Base-by-base conservation (phyloP, 2,329 filamentous ascomycete species). In the Paraphaeosphaeria sporulosa region DNA sequence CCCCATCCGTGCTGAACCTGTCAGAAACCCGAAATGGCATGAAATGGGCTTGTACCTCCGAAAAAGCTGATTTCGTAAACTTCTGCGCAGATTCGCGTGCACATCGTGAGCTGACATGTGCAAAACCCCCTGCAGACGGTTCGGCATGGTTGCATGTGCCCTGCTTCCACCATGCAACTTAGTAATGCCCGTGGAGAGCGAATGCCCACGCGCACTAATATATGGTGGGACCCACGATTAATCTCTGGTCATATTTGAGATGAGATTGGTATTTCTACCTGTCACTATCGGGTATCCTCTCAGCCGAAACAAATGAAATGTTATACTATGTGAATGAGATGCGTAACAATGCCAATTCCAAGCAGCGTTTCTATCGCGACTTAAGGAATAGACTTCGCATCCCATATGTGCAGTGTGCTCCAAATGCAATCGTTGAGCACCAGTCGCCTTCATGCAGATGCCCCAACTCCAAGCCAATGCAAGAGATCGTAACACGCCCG, bases 221-320 rank as follows among this genome's bases (percentile, higher is more conserved):
- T 10, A 38, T 38, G 17, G 36, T 38, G 36, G 10, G 36, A 15
- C 6, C 36, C 36, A 38, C 36, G 13, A 10, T 38, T 38, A 5
- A 38, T 38, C n/a, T 27, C 23, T n/a, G 4, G 17, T n/a, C 13
- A 51, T 38, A 12, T 38, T 38, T 38, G 34, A 51, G 48, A 51
- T n/a, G 32, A 32, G 15, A 46, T 36, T n/a, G 38, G 21, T 19
- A n/a, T 34, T 23, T 36, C 55, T 51, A 36, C 43, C 47, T 51
- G 46, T 34, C 32, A 42, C 21, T 32, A 40, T 9, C 36, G 59
- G 59, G 59, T 61, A 61, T 61, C 55, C 55, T 34, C 46, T 52
- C 57, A 59, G 53, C 46, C 38, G 53, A 47, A 55, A 74, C 71
- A 73, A 72, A 74, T 48, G 69, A 70, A 65, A 71, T 69, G 59